These are phyloP conservation scores for Xylaria flabelliformis DNA, from an alignment of 495 filamentous ascomycete genomes.

Conservation along the genomic window DNA sequence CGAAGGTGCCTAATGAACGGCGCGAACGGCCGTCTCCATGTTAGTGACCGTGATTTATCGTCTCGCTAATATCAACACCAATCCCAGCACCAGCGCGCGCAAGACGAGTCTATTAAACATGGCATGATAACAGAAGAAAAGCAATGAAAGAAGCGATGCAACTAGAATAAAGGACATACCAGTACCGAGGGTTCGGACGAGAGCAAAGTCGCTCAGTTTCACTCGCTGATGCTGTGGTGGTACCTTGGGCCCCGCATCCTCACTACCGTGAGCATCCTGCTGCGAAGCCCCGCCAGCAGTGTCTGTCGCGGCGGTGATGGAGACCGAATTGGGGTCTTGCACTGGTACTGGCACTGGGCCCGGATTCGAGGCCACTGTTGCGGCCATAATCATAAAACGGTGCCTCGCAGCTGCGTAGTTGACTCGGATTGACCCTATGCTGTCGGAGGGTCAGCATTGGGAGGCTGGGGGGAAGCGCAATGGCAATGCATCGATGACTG, in stretches of 20 bases:
- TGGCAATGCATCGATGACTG: constrained; percentile 24
- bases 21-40: constrained; percentile 21
- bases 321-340: constrained; percentile 32
- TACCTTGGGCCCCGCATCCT: constrained; percentile 38
- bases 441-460: constrained; percentile 25
- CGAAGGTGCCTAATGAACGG: constrained; percentile 80
- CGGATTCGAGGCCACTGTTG: constrained; percentile 37
- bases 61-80: constrained; percentile 4
- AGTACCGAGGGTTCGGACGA: constrained; percentile 89
- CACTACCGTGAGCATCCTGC: constrained; percentile 14
- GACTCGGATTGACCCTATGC: constrained; percentile 18
- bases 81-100: constrained; percentile 7
- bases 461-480: constrained; percentile 19
- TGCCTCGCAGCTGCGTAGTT: constrained; percentile 9
- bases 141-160: not conserved
- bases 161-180: constrained; percentile 56
- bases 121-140: not conserved
- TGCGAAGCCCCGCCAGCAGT: constrained; percentile 22
- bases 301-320: constrained; percentile 16
- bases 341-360: constrained; percentile 36
- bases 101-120: not conserved
- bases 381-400: constrained; percentile 34
- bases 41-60: not conserved
- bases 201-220: constrained; percentile 74
- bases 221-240: constrained; percentile 44